Base-by-base conservation (phyloP, 441 rosid genomes). In the Codiaeum variegatum region DNA sequence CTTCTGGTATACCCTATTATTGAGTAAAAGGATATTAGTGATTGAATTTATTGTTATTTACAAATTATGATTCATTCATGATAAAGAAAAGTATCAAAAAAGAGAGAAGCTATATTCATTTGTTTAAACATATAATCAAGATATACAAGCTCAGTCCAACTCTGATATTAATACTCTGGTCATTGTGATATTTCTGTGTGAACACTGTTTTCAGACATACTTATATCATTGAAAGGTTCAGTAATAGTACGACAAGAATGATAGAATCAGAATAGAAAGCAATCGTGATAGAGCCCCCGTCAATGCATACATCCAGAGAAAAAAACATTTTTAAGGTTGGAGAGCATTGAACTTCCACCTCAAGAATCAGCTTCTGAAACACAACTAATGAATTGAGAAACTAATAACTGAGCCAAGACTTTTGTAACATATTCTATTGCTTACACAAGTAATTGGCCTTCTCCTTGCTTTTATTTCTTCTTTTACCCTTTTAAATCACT, bases 1-100 rank as follows among this genome's bases (percentile, higher is more conserved):
- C 94, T 79, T 91, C 97, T 77, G 99, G 86, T 69, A 92, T 54
- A 73, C 99, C 97, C 99, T 94, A 85, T 52, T 49, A 31, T 59
- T 67, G 73, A 21, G 56, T 31, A 49, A 59, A 44, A 10, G 9
- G 69, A 62, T 38, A 42, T 63, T 28, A 11, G 67, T n/a, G 3
- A 16, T 44, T 69, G 12, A 10, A 44, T 51, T 34, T 28, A 3
- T 16, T 46, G 16, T 61, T 19, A 34, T 19, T 67, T 29, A 36
- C 19, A 73, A 5, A 42, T 34, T 60, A 69, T 58, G 15, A 12
- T n/a, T n/a, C 31, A 0, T 11, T 18, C 24, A 24, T 55, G 59
- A 70, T 18, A 19, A 51, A 19, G 16, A 44, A 24, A 16, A 56
- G 21, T 19, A 49, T 56, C n/a, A 70, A 7, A 34, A 55, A 29